These are phyloP conservation scores for Bacterosira constricta DNA, from an alignment of 108 stramenopile genomes.

Conservation along the genomic window DNA sequence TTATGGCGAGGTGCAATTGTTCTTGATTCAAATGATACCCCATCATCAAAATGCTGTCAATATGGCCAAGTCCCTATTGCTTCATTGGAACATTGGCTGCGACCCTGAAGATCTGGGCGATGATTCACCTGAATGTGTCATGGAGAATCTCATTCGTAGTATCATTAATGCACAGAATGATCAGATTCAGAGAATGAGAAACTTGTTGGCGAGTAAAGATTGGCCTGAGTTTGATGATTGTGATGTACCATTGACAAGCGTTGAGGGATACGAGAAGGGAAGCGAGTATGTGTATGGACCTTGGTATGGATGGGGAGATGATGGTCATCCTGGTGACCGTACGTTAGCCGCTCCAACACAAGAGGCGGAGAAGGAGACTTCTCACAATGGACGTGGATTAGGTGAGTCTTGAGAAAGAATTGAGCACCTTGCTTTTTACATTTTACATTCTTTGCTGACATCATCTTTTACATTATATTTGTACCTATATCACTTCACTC, in stretches of 20 bases:
- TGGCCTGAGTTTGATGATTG: conserved; percentile 55
- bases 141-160: conserved; percentile 56
- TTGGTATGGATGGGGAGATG: background rate
- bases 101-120: conserved; percentile 26
- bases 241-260: conserved; percentile 11
- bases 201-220: conserved; percentile 48
- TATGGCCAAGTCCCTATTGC: conserved; percentile 88
- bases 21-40: conserved; percentile 92
- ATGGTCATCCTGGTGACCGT: too few relatives aligned
- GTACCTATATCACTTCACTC: too few relatives aligned
- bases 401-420: background rate
- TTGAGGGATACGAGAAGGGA: background rate
- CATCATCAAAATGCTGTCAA: conserved; percentile 94
- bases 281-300: conserved; percentile 18
- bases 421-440: background rate
- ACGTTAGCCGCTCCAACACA: too few relatives aligned
- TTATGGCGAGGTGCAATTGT: conserved; percentile 45
- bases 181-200: conserved; percentile 84
- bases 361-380: background rate
- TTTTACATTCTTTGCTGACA: background rate
- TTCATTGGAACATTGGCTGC: conserved; percentile 41
- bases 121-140: conserved; percentile 48
- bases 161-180: conserved; percentile 81
- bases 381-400: background rate
- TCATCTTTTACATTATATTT: too few relatives aligned